A percentile compares a stretch with the other conserved stretches of the same genome.
Conservation (phyloP, 768 basidiomycete genomes). For the Cantharellus anzutake region DNA sequence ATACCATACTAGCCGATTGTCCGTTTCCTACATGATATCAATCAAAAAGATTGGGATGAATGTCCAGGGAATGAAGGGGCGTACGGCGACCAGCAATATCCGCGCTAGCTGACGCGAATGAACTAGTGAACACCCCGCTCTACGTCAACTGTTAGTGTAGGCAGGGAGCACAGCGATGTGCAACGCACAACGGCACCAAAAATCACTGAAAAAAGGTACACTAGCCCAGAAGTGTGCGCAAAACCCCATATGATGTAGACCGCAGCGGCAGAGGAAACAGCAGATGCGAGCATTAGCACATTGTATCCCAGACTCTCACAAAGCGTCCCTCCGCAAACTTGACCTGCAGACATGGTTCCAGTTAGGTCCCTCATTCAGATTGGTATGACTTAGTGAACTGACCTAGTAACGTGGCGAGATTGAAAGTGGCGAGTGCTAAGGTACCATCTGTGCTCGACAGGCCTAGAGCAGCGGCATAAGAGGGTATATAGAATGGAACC, state of each 20-base stretch:
- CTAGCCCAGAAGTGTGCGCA: not conserved
- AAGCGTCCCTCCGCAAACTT: not conserved
- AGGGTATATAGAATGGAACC: conserved; percentile 2
- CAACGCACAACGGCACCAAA: conserved; percentile 3
- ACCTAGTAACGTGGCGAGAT: not conserved
- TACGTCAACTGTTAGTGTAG: not conserved
- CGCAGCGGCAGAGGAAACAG: not conserved
- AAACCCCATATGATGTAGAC: conserved; percentile 4
- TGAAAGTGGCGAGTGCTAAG: conserved; percentile 1
- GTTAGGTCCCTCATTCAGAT: not conserved
- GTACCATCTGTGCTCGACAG: not conserved
- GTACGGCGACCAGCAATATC: not conserved
- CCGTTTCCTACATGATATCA: not conserved
- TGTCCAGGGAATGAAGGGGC: not conserved
- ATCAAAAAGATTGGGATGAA: not conserved
- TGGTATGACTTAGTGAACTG: not conserved
- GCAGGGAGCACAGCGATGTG: too few species aligned
- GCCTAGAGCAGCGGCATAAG: conserved; percentile 2
- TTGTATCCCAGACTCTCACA: conserved; percentile 1
- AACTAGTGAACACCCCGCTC: conserved; percentile 2
- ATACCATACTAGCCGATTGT: not conserved
- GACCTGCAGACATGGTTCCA: not conserved
- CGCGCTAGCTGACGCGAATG: not conserved
- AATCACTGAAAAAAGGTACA: not conserved
- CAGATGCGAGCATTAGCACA: not conserved